Conservation (phyloP, 2,329 filamentous ascomycete genomes). For the Claviceps sp. region DNA sequence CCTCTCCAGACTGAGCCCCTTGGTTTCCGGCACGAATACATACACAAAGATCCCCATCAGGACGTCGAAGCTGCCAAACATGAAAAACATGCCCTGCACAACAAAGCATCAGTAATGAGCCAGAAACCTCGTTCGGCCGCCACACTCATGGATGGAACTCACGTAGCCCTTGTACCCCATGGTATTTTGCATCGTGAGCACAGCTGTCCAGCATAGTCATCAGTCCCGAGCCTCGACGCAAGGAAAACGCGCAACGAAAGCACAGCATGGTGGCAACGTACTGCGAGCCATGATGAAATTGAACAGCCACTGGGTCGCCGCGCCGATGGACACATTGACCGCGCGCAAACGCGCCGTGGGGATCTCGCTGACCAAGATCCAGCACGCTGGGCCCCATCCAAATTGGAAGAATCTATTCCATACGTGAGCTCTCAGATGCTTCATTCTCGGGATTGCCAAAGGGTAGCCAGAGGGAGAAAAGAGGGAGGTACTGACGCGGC, state of each 20-base stretch:
- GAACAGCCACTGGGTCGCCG: conserved; percentile 60
- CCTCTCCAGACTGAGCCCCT: conserved; percentile 48
- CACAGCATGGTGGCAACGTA: conserved; percentile 9
- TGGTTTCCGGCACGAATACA: conserved; percentile 59
- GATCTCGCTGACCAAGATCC: conserved; percentile 59
- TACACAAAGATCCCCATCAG: conserved; percentile 52
- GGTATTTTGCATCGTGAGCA: conserved; percentile 52
- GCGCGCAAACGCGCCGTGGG: conserved; percentile 52
- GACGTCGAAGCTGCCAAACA: conserved; percentile 54
- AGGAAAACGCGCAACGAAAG: background rate
- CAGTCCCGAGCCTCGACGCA: background rate
- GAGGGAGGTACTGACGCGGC: conserved; percentile 29
- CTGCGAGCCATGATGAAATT: conserved; percentile 58
- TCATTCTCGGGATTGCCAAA: background rate
- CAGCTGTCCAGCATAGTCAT: conserved; percentile 21
- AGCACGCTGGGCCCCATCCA: conserved; percentile 58
- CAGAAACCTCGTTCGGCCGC: too few species aligned
- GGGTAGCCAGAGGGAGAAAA: background rate
- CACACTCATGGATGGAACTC: conserved; percentile 12
- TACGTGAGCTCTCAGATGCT: conserved; percentile 8
- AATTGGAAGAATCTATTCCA: conserved; percentile 45
- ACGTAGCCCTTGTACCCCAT: conserved; percentile 29
- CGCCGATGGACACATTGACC: conserved; percentile 54
- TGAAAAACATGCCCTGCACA: conserved; percentile 47
- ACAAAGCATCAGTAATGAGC: too few species aligned